Conservation (phyloP, 2,329 filamentous ascomycete genomes). For the Aspergillus neotritici region DNA sequence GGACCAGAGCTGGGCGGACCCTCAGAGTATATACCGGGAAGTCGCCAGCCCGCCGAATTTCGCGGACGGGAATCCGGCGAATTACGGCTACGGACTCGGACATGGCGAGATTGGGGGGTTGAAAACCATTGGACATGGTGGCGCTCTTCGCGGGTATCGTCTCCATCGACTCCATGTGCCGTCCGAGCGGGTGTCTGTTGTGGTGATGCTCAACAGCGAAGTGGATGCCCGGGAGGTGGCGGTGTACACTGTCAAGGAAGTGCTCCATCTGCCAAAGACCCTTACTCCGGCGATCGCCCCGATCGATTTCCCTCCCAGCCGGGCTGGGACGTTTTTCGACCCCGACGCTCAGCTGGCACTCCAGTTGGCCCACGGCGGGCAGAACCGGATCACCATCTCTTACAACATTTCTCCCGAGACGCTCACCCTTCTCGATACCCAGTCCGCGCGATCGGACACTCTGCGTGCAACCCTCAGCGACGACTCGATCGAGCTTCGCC, state of each 20-base stretch:
- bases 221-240: conserved; percentile 21
- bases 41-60: conserved; percentile 26
- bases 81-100: conserved; percentile 36
- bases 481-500: not conserved
- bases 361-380: conserved; percentile 20
- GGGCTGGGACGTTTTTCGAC: conserved; percentile 39
- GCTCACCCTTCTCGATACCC: not conserved
- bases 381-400: conserved; percentile 20
- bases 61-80: conserved; percentile 30
- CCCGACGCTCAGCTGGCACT: conserved; percentile 30
- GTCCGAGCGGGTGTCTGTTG: conserved; percentile 32
- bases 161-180: conserved; percentile 33
- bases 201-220: conserved; percentile 41
- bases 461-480: not conserved
- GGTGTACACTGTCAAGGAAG: conserved; percentile 27
- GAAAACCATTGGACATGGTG: conserved; percentile 35
- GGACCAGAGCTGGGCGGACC: conserved; percentile 27
- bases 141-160: conserved; percentile 40
- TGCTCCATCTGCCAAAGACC: conserved; percentile 21
- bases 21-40: conserved; percentile 31
- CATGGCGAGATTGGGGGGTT: conserved; percentile 23
- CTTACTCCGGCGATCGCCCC: not conserved
- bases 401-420: conserved; percentile 24
- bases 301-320: conserved; percentile 17
- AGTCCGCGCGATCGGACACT: not conserved